These are phyloP conservation scores for Paramecium pentaurelia DNA, from an alignment of 73 alveolate genomes.

Conservation along the genomic window DNA sequence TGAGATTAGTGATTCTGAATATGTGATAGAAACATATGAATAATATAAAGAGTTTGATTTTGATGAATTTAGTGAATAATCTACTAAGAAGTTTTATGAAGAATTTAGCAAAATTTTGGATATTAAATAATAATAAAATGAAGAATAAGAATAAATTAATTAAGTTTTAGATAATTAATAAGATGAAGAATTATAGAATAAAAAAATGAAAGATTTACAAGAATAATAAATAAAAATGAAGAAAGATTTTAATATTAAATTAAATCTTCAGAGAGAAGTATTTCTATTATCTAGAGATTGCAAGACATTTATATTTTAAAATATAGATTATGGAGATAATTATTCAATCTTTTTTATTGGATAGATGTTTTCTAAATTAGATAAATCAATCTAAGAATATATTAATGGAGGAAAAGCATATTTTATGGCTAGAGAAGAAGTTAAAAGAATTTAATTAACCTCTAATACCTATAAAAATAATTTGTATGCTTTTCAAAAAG, in stretches of 20 bases:
- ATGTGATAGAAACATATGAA: not conserved
- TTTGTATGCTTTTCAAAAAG: not conserved
- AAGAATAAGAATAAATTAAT: not conserved
- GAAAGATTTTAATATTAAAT: constrained; percentile 8
- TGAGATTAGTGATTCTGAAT: constrained; percentile 29
- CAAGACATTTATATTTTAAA: not conserved
- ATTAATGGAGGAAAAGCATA: not conserved
- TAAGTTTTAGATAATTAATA: not conserved
- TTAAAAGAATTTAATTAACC: not conserved
- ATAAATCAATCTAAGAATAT: constrained; percentile 18
- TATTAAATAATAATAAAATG: not conserved
- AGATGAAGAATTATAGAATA: not conserved
- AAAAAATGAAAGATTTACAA: not conserved
- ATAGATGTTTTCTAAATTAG: not conserved
- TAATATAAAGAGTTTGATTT: not conserved
- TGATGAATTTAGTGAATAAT: not conserved
- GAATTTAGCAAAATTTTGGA: not conserved
- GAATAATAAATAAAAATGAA: not conserved
- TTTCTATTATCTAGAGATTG: not conserved
- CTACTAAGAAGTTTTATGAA: not conserved
- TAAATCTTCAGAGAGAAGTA: constrained; percentile 24
- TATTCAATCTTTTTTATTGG: constrained; percentile 19
- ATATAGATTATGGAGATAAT: constrained; percentile 39
- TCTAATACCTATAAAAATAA: not conserved
- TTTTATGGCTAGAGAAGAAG: constrained; percentile 47